Percentiles rank a stretch among this genome's conserved stretches.
Conservation (phyloP, 78 protist genomes). For the Monosiga brevicollis region DNA sequence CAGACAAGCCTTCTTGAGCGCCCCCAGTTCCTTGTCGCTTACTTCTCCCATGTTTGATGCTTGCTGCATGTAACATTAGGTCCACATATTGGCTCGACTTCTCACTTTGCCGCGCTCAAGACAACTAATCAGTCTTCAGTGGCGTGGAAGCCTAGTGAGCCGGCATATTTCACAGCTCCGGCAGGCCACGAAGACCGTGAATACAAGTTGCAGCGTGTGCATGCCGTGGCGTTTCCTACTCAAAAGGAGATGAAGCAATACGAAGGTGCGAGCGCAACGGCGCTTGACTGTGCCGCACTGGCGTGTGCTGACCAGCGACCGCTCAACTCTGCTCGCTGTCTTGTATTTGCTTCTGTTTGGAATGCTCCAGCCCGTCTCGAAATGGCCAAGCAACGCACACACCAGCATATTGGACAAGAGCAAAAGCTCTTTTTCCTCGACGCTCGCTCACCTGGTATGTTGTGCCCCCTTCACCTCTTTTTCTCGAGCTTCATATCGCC, state of each 20-base stretch:
- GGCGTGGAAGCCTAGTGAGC: slow-evolving; percentile 17
- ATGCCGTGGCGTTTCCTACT: slow-evolving; percentile 90
- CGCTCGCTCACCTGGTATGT: slow-evolving; percentile 77
- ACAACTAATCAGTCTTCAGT: not conserved
- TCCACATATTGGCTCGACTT: not conserved
- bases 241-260: slow-evolving; percentile 55
- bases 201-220: slow-evolving; percentile 84
- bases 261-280: slow-evolving; percentile 58
- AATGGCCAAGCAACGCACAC: slow-evolving; percentile 77
- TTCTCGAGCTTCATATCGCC: no score
- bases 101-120: not conserved
- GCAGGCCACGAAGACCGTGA: slow-evolving; percentile 62
- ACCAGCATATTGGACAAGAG: slow-evolving; percentile 67
- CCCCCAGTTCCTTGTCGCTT: slow-evolving; percentile 52
- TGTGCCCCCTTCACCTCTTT: no score
- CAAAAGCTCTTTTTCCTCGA: slow-evolving; percentile 86
- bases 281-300: not conserved
- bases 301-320: not conserved
- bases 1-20: not conserved
- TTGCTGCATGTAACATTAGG: no score
- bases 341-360: no score
- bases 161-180: slow-evolving; percentile 63
- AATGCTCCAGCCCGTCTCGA: no score
- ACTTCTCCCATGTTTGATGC: not conserved
- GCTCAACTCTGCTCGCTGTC: not conserved